These are phyloP conservation scores for Thermothielavioides terrestris DNA, from an alignment of 495 filamentous ascomycete species.

Conservation along the genomic window DNA sequence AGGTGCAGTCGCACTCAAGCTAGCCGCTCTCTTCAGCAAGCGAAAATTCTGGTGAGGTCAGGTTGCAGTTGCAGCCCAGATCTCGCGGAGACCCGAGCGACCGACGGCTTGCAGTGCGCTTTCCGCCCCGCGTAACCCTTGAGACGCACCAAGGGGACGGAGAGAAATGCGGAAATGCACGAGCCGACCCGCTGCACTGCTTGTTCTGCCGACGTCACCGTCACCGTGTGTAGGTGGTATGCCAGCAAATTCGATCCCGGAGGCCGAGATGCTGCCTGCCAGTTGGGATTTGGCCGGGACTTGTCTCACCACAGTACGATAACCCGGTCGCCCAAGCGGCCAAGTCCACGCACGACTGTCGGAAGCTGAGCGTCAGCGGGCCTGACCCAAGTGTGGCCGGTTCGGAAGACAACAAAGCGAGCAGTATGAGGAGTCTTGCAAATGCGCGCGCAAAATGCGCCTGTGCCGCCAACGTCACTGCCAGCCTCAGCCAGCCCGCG, in stretches of 20 bases:
- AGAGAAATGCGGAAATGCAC: slow-evolving; percentile 14
- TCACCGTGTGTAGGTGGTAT: too few species aligned
- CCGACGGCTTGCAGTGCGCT: not conserved
- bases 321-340: too few species aligned
- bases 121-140: slow-evolving; percentile 11
- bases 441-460: too few species aligned
- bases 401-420: not conserved
- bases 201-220: slow-evolving; percentile 21
- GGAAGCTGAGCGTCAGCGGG: not conserved
- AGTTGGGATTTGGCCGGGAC: too few species aligned
- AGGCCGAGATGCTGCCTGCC: not conserved
- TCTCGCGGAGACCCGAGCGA: slow-evolving; percentile 7
- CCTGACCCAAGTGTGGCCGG: not conserved
- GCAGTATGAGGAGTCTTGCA: not conserved
- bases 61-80: slow-evolving; percentile 2
- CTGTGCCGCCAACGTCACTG: not conserved
- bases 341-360: not conserved
- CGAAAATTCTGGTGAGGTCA: not conserved
- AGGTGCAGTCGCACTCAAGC: too few species aligned
- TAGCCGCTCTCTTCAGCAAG: too few species aligned
- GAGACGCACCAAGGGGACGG: slow-evolving; percentile 6
- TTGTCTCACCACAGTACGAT: too few species aligned
- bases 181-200: slow-evolving; percentile 13
- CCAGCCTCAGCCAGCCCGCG: not conserved
- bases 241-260: not conserved